Conservation (phyloP, 2,329 filamentous ascomycete species). For the Botrytis porri region DNA sequence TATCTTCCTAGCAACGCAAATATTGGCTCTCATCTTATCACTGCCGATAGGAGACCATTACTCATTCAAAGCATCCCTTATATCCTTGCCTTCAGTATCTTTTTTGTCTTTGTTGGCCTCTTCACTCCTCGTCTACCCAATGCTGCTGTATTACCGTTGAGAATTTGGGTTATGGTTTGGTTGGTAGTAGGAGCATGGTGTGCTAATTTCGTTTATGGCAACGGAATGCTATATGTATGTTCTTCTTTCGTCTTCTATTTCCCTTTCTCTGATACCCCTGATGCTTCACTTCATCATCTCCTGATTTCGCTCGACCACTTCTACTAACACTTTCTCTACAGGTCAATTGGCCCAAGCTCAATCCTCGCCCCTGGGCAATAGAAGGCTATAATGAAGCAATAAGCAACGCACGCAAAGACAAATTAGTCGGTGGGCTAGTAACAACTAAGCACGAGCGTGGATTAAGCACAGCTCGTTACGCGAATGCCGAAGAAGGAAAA, state of each 20-base stretch:
- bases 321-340: constrained; percentile 39
- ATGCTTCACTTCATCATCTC: neutral
- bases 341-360: constrained; percentile 98
- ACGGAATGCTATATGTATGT: constrained; percentile 94
- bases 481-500: constrained; percentile 93
- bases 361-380: constrained; percentile 78
- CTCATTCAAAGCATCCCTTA: constrained; percentile 94
- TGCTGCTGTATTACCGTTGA: constrained; percentile 73
- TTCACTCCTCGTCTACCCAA: constrained; percentile 71
- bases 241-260: neutral
- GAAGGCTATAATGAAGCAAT: constrained; percentile 90
- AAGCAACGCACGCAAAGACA: constrained; percentile 75
- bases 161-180: constrained; percentile 80
- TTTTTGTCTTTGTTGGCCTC: constrained; percentile 73
- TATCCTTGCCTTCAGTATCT: constrained; percentile 70
- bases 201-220: constrained; percentile 71
- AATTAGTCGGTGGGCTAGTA: constrained; percentile 73
- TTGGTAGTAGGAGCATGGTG: constrained; percentile 67
- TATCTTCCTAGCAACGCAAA: constrained; percentile 78
- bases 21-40: constrained; percentile 59
- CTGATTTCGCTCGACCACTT: neutral
- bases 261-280: neutral
- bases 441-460: constrained; percentile 70
- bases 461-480: constrained; percentile 75
- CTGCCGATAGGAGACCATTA: constrained; percentile 79